phyloP scores from a whole-genome alignment of 2,329 filamentous ascomycete genomes.

The Hirsutella minnesotensis region DNA sequence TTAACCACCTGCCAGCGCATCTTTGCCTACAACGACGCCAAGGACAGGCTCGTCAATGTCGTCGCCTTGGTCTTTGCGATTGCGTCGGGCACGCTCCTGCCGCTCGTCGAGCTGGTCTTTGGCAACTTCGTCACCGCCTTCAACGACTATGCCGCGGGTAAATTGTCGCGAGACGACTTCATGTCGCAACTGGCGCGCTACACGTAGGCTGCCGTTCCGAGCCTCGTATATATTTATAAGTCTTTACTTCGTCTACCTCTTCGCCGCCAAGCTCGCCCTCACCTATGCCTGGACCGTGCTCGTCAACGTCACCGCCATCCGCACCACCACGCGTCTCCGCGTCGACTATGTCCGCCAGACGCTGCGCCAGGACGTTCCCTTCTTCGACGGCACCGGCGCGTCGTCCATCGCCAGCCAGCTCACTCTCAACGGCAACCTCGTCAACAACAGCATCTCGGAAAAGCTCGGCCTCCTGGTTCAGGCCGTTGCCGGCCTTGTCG shows the following conservation, averaged over 20 bases:
- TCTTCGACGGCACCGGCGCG: slow-evolving; percentile 38
- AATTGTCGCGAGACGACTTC: slow-evolving; percentile 32
- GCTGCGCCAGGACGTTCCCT: slow-evolving; percentile 39
- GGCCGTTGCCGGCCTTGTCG: slow-evolving; percentile 25
- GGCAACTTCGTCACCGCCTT: slow-evolving; percentile 43
- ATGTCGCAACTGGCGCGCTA: slow-evolving; percentile 34
- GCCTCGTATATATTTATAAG: slow-evolving; percentile 19
- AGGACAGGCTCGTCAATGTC: slow-evolving; percentile 23
- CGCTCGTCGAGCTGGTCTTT: slow-evolving; percentile 48
- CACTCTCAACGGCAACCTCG: slow-evolving; percentile 33
- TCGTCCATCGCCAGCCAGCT: slow-evolving; percentile 33
- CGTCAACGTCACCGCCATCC: slow-evolving; percentile 23
- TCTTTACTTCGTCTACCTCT: slow-evolving; percentile 46
- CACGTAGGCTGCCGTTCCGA: slow-evolving; percentile 17
- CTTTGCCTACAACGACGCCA: slow-evolving; percentile 25
- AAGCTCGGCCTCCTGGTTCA: slow-evolving; percentile 31
- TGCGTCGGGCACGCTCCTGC: slow-evolving; percentile 26
- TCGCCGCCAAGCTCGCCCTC: slow-evolving; percentile 40
- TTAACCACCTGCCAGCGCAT: too few species aligned
- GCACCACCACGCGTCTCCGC: slow-evolving; percentile 23
- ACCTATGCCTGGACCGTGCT: slow-evolving; percentile 40
- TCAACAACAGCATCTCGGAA: slow-evolving; percentile 32
- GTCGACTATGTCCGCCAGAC: slow-evolving; percentile 25
- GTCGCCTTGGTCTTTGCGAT: slow-evolving; percentile 24
- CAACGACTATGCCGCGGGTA: slow-evolving; percentile 38